phyloP scores from a whole-genome alignment of 129 eudicot species.

The Scalesia atractyloides region DNA sequence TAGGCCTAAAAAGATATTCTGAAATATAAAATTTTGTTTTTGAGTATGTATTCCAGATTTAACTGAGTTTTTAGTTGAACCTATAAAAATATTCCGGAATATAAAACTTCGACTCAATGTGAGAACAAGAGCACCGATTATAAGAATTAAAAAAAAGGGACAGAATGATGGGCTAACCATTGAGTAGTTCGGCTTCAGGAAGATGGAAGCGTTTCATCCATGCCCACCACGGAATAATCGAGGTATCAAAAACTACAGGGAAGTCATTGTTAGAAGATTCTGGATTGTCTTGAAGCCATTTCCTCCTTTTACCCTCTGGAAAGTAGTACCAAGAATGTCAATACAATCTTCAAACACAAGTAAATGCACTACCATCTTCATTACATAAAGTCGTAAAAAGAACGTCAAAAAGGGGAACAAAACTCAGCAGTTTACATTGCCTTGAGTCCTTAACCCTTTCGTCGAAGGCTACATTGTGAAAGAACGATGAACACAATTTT shows the following conservation, averaged over 20 bases:
- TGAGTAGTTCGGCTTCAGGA: constrained; percentile 95
- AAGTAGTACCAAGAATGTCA: constrained; percentile 27
- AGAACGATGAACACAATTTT: neutral
- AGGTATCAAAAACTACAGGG: constrained; percentile 87
- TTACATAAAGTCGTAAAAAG: neutral
- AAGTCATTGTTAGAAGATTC: constrained; percentile 88
- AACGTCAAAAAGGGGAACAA: neutral
- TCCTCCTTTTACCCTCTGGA: constrained; percentile 94
- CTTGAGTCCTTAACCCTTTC: constrained; percentile 1
- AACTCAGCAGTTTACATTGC: neutral
- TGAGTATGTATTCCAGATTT: neutral
- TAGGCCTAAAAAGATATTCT: neutral
- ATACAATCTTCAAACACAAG: constrained; percentile 4
- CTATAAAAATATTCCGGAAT: neutral
- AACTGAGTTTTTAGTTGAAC: neutral
- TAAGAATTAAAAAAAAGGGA: neutral
- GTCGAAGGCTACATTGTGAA: neutral
- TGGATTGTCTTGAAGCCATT: constrained; percentile 87
- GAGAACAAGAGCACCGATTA: neutral
- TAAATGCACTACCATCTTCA: constrained; percentile 5
- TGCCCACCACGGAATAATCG: constrained; percentile 99
- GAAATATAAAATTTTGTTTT: neutral
- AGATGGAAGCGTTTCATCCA: constrained; percentile 97
- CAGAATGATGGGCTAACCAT: constrained; percentile 50
- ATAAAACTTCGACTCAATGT: neutral